Evolutionary conservation across 1,139 yeast species (phyloP), one percentile per base, ranked within the genome.

Genomic region (Lodderomyces theae): DNA sequence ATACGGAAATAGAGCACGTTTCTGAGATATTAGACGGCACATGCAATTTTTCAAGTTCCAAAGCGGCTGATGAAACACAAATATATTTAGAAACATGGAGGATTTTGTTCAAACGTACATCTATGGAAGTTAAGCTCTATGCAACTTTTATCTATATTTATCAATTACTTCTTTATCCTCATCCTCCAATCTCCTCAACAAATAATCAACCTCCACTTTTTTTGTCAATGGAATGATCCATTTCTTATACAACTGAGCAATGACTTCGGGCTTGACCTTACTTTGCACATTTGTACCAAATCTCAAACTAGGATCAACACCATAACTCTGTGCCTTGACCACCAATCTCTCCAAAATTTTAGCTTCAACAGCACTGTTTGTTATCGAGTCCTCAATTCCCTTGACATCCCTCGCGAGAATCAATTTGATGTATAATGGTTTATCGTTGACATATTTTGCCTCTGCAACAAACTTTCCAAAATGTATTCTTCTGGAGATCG

Each of bases 391-490:
- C 54, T 83, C 88, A 41, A 92, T 84, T 0, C 94, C 96, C 11
- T 71, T 67, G 4, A 78, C 66, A 57, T 92, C 96, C 44, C 69
- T 74, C 0, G 73, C 77, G 48, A 68, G 59, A 51, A 92, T 92
- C 52, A 89, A 66, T 51, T 74, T 65, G 1, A 78, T 79, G 64
- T 82, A 89, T 40, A 61, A 61, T 39, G 77, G 86, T 34, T 71
- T 75, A 50, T 90, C 95, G 22, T 72, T 64, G 54, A 74, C 83
- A 60, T 80, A 92, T 64, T 92, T 92, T 33, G 96, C 85, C 60
- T 92, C 98, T 5, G 98, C 98, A 5, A 92, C 98, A 68, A 92
- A 92, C 63, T 86, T 87, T 39, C 97, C 98, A 64, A 92, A 92
- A 64, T 92, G 98, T 51, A 92, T 88, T 58, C 98, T 77, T 54